Conservation (phyloP, 2,329 filamentous ascomycete species). For the Sphaerulina musiva region DNA sequence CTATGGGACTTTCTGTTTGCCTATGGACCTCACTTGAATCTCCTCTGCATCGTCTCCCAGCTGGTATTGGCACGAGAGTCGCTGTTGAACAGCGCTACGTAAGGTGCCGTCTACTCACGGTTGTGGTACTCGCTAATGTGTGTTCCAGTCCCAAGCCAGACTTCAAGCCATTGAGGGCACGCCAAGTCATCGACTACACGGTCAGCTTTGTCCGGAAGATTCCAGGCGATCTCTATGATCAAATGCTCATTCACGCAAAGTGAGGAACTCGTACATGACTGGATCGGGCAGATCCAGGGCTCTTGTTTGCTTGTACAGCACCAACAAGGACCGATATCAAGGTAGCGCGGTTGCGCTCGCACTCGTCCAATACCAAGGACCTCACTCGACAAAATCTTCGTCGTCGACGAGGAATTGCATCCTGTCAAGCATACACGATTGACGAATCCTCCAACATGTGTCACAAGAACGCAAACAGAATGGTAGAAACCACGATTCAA, state of each 20-base stretch:
- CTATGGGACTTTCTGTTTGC: slow-evolving; percentile 98
- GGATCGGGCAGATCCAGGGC: no score
- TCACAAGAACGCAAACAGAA: no score
- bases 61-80: slow-evolving; percentile 80
- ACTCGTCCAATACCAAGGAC: no score
- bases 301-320: no score
- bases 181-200: slow-evolving; percentile 51
- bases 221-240: slow-evolving; percentile 80
- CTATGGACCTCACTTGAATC: slow-evolving; percentile 89
- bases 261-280: slow-evolving; percentile 33
- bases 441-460: no score
- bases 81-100: slow-evolving; percentile 79
- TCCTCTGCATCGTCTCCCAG: slow-evolving; percentile 93
- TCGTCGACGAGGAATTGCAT: no score
- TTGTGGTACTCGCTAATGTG: background rate
- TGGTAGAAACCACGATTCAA: no score
- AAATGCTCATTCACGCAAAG: slow-evolving; percentile 81
- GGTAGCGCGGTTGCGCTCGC: no score
- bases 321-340: no score
- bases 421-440: no score
- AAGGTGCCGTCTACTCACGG: slow-evolving; percentile 26
- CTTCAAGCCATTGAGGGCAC: slow-evolving; percentile 32
- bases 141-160: slow-evolving; percentile 65
- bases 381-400: no score
- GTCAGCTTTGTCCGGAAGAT: slow-evolving; percentile 84